These are phyloP conservation scores for Bacidia rubella DNA, from an alignment of 495 filamentous ascomycete genomes.

Conservation along the genomic window DNA sequence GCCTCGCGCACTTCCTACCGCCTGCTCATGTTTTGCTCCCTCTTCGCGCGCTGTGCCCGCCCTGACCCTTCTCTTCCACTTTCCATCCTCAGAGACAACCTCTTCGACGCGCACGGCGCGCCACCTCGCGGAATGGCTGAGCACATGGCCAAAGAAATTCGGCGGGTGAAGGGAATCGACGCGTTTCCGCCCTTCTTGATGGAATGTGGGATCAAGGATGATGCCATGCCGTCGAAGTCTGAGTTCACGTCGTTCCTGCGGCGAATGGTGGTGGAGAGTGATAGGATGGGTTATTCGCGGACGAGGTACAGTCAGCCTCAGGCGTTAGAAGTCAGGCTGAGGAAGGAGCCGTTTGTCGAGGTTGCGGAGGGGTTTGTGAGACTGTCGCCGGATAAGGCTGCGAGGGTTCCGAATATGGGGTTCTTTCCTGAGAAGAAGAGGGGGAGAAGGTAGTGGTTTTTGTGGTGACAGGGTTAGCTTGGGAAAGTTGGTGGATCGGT, in stretches of 20 bases:
- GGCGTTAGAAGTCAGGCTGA: too few species aligned
- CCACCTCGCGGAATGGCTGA: conserved; percentile 30
- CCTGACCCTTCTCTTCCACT: conserved; percentile 23
- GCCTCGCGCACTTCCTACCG: conserved; percentile 35
- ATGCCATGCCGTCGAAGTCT: conserved; percentile 11
- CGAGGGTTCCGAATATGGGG: too few species aligned
- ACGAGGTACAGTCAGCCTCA: too few species aligned
- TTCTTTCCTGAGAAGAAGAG: too few species aligned
- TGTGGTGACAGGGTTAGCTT: too few species aligned
- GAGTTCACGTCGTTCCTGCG: conserved; percentile 28
- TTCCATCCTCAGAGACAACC: conserved; percentile 26
- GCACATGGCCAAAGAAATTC: conserved; percentile 27
- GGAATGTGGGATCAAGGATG: conserved; percentile 27
- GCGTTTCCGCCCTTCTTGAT: conserved; percentile 31
- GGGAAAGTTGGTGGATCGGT: too few species aligned
- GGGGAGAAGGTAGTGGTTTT: too few species aligned
- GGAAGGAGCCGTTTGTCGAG: too few species aligned
- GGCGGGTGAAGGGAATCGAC: conserved; percentile 29
- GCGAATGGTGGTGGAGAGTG: conserved; percentile 26
- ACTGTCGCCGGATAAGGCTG: too few species aligned
- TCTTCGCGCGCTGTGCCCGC: conserved; percentile 34
- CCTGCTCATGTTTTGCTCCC: conserved; percentile 38
- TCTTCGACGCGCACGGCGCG: conserved; percentile 35
- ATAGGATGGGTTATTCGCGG: conserved; percentile 31
- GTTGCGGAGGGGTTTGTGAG: too few species aligned